These are phyloP conservation scores for Hemerocallis citrina DNA, from an alignment of 106 monocot species.

Conservation along the genomic window DNA sequence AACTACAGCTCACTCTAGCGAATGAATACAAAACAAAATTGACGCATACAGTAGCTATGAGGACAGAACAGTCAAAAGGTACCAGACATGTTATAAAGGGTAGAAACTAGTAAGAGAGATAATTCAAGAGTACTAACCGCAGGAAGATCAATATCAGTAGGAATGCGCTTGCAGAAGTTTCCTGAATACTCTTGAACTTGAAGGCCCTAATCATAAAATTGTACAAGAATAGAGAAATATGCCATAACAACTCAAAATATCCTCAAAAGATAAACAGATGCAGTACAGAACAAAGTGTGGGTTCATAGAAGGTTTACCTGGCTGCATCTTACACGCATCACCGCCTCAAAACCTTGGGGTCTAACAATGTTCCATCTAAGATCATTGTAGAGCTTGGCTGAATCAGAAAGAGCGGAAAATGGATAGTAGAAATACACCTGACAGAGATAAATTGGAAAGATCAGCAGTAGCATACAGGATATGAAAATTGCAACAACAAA, in stretches of 20 bases:
- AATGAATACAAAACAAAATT: too few relatives aligned
- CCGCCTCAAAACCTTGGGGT: slow-evolving; percentile 98
- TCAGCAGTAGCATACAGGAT: too few relatives aligned
- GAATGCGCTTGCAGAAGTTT: slow-evolving; percentile 80
- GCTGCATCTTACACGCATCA: slow-evolving; percentile 97
- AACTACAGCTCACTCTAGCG: too few relatives aligned
- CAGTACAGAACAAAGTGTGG: background rate
- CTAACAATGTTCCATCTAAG: slow-evolving; percentile 96
- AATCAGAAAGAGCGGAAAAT: slow-evolving; percentile 92
- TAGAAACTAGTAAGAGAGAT: background rate
- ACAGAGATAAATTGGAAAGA: slow-evolving; percentile 2
- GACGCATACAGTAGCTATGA: too few relatives aligned
- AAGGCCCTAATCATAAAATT: slow-evolving; percentile 50
- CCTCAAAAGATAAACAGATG: background rate
- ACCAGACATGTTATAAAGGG: background rate
- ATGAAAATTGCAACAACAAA: too few relatives aligned
- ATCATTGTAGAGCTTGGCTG: slow-evolving; percentile 95
- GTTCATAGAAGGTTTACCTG: slow-evolving; percentile 35
- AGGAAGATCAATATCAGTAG: slow-evolving; percentile 80
- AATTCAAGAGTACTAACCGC: slow-evolving; percentile 26
- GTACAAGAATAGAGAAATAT: background rate
- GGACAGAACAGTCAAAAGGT: background rate
- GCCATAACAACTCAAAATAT: background rate
- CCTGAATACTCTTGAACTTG: slow-evolving; percentile 76
- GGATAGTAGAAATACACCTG: slow-evolving; percentile 95